phyloP scores from a whole-genome alignment of 352 stramenopile genomes.

The Thalassiosira mediterranea region DNA sequence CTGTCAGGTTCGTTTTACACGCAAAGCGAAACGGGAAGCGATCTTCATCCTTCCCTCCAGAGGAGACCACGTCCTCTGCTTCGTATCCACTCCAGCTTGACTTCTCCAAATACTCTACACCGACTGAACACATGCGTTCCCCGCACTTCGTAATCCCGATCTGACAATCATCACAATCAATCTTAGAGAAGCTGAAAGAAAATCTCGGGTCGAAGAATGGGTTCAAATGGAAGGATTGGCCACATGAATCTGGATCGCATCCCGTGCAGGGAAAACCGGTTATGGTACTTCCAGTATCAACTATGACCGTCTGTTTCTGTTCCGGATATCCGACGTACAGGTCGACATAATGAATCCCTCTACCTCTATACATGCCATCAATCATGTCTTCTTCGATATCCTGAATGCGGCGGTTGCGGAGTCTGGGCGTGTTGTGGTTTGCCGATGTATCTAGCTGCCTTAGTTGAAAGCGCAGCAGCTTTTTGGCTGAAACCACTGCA shows the following conservation, averaged over 20 bases:
- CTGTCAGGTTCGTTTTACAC: constrained; percentile 89
- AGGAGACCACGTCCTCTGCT: constrained; percentile 72
- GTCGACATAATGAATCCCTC: constrained; percentile 73
- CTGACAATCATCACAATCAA: constrained; percentile 34
- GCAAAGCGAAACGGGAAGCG: constrained; percentile 87
- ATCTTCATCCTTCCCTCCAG: constrained; percentile 41
- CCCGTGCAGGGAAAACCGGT: constrained; percentile 69
- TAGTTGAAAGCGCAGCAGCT: too few species aligned
- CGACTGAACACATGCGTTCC: constrained; percentile 48
- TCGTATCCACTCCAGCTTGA: constrained; percentile 67
- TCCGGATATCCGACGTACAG: constrained; percentile 74
- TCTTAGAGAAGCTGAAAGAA: too few species aligned
- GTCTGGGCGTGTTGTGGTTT: too few species aligned
- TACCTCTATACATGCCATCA: too few species aligned
- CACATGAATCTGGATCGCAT: constrained; percentile 30
- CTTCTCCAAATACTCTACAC: constrained; percentile 79
- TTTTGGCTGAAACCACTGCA: too few species aligned
- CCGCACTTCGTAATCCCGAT: constrained; percentile 2
- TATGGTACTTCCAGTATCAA: constrained; percentile 73
- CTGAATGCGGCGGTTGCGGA: too few species aligned
- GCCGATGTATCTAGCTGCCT: too few species aligned
- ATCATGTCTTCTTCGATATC: too few species aligned
- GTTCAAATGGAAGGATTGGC: constrained; percentile 24
- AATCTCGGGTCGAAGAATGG: too few species aligned
- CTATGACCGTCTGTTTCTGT: constrained; percentile 75